Base-by-base conservation (phyloP, 208 protist species). In the Acanthamoeba lenticulata region DNA sequence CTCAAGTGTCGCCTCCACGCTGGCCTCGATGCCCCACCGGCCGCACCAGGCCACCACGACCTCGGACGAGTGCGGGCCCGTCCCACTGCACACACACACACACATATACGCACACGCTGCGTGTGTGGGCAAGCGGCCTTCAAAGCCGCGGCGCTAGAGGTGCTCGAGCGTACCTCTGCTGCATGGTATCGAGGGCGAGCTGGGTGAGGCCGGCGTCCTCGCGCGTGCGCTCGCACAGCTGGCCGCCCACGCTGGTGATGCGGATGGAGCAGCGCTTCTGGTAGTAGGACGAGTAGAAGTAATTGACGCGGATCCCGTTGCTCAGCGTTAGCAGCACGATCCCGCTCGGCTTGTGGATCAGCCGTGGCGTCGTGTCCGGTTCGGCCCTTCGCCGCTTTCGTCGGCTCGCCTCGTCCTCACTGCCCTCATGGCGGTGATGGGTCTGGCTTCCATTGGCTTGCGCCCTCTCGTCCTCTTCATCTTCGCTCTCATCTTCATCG, bases 41-140 rank as follows among this genome's bases (percentile, higher is more conserved):
- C 47, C 81, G 24, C 81, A 89, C 42, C 49, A 89, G 3, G 42
- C 81, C 6, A 62, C 81, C 6, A 89, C 49, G 29, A 89, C 81
- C 17, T 89, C 47, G 21, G 81, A 89, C 44, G 81, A 89, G 27
- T 89, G 81, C 21, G 81, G 81, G 42, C 81, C 81, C 36, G 81
- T 45, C 3, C 81, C 81, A 42, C 81, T 89, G 81, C 52, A 38
- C n/a, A 47, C 6, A 9, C 36, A 81, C 40, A 24, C 19, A n/a
- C 6, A 27, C 6, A 9, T 36, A 21, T 69, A 29, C 6, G 29
- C 27, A 69, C 60, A 29, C 47, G 6, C 6, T 29, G 6, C 60
- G 5, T 5, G 60, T 6, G 27, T 29, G 29, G 27, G 6, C 60
- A 69, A 27, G 60, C 60, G 27, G 27, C 47, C 9, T 52, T 5